These are phyloP conservation scores for Myriosclerotinia duriaeana DNA, from an alignment of 2,329 filamentous ascomycete genomes.

Conservation along the genomic window DNA sequence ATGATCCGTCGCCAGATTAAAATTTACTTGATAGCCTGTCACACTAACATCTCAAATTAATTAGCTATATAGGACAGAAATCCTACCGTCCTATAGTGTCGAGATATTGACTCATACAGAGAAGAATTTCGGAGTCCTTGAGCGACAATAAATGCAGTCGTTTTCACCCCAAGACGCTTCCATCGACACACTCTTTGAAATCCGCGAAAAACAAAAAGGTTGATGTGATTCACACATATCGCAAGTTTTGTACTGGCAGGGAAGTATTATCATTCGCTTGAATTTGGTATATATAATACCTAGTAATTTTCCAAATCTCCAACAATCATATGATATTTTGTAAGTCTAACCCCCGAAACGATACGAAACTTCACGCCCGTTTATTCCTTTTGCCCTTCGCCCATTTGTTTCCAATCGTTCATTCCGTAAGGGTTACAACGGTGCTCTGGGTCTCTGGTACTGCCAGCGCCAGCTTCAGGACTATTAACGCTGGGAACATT, in stretches of 20 bases:
- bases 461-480: neutral
- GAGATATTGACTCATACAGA: neutral
- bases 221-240: neutral
- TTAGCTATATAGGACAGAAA: neutral
- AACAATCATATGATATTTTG: neutral
- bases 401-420: neutral
- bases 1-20: neutral
- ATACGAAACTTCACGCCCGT: too few species aligned
- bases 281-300: neutral
- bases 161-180: too few species aligned
- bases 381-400: neutral
- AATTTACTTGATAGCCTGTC: neutral
- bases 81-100: too few species aligned
- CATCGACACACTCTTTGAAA: neutral
- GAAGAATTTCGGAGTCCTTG: too few species aligned
- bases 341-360: neutral
- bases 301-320: neutral
- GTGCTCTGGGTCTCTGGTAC: neutral
- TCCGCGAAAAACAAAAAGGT: neutral
- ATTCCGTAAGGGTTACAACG: constrained; percentile 2
- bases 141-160: neutral
- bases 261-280: neutral
- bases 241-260: neutral
- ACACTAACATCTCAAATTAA: neutral
- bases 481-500: neutral